Evolutionary conservation across 2,329 filamentous ascomycete species (phyloP).

Genomic region (Fusarium staphyleae): DNA sequence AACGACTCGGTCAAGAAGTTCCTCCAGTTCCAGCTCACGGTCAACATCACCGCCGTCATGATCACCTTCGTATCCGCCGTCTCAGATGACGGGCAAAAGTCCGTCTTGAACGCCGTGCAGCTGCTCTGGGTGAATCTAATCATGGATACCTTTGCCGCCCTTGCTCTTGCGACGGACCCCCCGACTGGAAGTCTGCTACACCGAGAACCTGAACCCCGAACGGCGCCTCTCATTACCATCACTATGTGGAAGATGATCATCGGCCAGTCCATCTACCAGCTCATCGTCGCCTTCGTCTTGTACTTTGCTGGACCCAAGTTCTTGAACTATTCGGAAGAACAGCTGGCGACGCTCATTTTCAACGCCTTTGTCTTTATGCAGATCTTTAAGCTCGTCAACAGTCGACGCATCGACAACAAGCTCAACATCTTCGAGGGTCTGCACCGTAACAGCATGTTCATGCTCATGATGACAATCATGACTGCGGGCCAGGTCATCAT

Average conservation of each 20-base stretch:
- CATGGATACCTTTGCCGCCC: slow-evolving; percentile 72
- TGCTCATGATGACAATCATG: slow-evolving; percentile 45
- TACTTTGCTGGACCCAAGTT: slow-evolving; percentile 66
- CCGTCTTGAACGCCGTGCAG: slow-evolving; percentile 70
- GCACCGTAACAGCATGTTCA: slow-evolving; percentile 23
- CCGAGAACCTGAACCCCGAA: slow-evolving; percentile 63
- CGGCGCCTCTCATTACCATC: slow-evolving; percentile 73
- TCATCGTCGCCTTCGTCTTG: slow-evolving; percentile 63
- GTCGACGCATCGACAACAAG: slow-evolving; percentile 76
- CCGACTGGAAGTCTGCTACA: slow-evolving; percentile 65
- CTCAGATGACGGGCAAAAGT: slow-evolving; percentile 58
- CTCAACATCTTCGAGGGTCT: slow-evolving; percentile 87
- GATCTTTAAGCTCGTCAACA: slow-evolving; percentile 73
- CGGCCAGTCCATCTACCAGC: slow-evolving; percentile 66
- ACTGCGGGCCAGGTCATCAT: slow-evolving; percentile 32
- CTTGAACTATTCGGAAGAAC: slow-evolving; percentile 56
- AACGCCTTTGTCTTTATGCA: slow-evolving; percentile 77
- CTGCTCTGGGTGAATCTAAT: slow-evolving; percentile 74
- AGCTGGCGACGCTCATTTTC: slow-evolving; percentile 64
- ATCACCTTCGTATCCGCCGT: slow-evolving; percentile 70
- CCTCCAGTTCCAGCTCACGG: slow-evolving; percentile 73
- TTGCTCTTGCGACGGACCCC: slow-evolving; percentile 69
- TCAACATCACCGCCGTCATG: slow-evolving; percentile 72
- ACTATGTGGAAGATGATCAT: slow-evolving; percentile 74
- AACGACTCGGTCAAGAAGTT: slow-evolving; percentile 74